These are phyloP conservation scores for Plenodomus biglobosus DNA, from an alignment of 2,329 filamentous ascomycete genomes.

Conservation along the genomic window DNA sequence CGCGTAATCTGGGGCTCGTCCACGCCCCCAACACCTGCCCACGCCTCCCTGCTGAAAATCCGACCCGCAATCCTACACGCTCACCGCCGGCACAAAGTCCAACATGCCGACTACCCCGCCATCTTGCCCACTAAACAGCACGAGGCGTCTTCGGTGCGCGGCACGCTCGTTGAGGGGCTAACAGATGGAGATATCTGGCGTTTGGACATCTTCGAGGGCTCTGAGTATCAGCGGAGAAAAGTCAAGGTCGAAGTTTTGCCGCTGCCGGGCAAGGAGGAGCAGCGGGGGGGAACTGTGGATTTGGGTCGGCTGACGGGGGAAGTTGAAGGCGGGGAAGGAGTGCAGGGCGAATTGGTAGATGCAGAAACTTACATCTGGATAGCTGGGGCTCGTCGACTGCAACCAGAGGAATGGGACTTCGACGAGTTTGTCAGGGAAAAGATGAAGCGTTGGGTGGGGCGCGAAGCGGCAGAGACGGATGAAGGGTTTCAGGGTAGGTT, in stretches of 20 bases:
- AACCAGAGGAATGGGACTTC: slow-evolving; percentile 84
- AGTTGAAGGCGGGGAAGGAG: slow-evolving; percentile 29
- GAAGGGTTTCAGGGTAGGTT: slow-evolving; percentile 50
- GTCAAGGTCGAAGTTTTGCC: slow-evolving; percentile 51
- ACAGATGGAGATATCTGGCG: slow-evolving; percentile 73
- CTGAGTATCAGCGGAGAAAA: slow-evolving; percentile 63
- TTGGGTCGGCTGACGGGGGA: slow-evolving; percentile 21
- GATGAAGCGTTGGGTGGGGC: slow-evolving; percentile 60
- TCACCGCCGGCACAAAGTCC: slow-evolving; percentile 72
- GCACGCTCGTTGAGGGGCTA: slow-evolving; percentile 73
- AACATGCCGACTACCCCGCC: slow-evolving; percentile 75
- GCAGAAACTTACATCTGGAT: slow-evolving; percentile 57
- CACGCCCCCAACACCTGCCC: slow-evolving; percentile 52
- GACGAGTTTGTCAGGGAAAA: slow-evolving; percentile 78
- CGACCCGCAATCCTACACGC: slow-evolving; percentile 73
- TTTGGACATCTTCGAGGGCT: slow-evolving; percentile 81
- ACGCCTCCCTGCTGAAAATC: slow-evolving; percentile 61
- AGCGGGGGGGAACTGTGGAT: slow-evolving; percentile 10
- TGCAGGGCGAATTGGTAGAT: slow-evolving; percentile 45
- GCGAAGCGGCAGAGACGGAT: slow-evolving; percentile 47
- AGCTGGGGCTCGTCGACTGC: slow-evolving; percentile 54
- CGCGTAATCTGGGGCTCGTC: slow-evolving; percentile 73
- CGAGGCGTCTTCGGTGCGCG: slow-evolving; percentile 59
- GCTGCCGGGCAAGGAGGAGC: slow-evolving; percentile 11
- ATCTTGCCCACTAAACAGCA: slow-evolving; percentile 54